Conservation (phyloP, 108 stramenopile species). For the Ochromonas danica region DNA sequence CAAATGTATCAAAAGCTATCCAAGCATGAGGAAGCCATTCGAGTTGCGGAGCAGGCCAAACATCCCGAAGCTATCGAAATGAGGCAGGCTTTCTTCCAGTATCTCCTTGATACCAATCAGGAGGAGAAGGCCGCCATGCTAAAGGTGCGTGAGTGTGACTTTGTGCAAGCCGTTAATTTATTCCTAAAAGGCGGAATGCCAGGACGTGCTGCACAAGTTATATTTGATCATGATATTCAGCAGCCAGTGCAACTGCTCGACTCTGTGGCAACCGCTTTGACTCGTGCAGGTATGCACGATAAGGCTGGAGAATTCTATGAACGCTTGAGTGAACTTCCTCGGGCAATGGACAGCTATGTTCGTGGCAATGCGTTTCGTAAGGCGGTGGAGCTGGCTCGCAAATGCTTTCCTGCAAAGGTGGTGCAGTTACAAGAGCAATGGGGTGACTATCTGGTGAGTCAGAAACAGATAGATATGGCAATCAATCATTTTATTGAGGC, state of each 20-base stretch:
- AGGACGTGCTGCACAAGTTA: slow-evolving; percentile 53
- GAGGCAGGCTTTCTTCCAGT: slow-evolving; percentile 51
- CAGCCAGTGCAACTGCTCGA: slow-evolving; percentile 53
- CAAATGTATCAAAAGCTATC: slow-evolving; percentile 61
- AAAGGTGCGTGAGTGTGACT: slow-evolving; percentile 57
- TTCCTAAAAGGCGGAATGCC: slow-evolving; percentile 62
- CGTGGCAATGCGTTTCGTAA: slow-evolving; percentile 57
- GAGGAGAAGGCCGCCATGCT: slow-evolving; percentile 57
- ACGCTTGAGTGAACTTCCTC: slow-evolving; percentile 50
- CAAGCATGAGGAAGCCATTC: slow-evolving; percentile 59
- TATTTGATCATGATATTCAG: slow-evolving; percentile 48
- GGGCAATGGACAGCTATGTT: slow-evolving; percentile 60
- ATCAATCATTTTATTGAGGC: slow-evolving; percentile 70
- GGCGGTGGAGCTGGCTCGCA: slow-evolving; percentile 63
- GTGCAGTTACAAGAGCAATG: slow-evolving; percentile 60
- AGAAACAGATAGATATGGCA: slow-evolving; percentile 62
- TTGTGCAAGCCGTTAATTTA: slow-evolving; percentile 55
- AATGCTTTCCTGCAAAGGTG: slow-evolving; percentile 60
- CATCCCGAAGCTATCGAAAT: slow-evolving; percentile 55
- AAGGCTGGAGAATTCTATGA: slow-evolving; percentile 64
- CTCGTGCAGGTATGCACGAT: slow-evolving; percentile 53
- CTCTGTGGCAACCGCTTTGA: slow-evolving; percentile 54
- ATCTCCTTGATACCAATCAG: slow-evolving; percentile 59
- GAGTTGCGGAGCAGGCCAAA: slow-evolving; percentile 48
- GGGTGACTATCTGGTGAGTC: slow-evolving; percentile 62